These are phyloP conservation scores for Calonectria crousiana DNA, from an alignment of 2,329 filamentous ascomycete species.

Conservation along the genomic window DNA sequence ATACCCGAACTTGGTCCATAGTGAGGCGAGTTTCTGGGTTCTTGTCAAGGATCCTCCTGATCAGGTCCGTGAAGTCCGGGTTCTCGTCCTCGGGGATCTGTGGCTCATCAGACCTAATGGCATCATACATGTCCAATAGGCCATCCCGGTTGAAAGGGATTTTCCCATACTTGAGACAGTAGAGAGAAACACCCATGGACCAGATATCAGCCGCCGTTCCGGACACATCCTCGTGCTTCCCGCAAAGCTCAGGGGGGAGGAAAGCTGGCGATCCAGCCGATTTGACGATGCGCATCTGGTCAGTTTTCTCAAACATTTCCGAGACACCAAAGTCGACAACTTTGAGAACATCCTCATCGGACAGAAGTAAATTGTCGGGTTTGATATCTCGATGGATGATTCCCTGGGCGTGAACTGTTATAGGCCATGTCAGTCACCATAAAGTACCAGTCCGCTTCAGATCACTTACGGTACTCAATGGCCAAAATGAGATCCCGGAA, in stretches of 20 bases:
- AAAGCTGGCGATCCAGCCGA: constrained; percentile 96
- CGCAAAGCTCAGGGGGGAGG: constrained; percentile 91
- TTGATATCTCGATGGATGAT: constrained; percentile 98
- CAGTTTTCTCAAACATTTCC: constrained; percentile 92
- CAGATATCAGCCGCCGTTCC: constrained; percentile 95
- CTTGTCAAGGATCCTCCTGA: constrained; percentile 82
- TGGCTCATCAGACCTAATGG: constrained; percentile 80
- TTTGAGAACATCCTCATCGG: constrained; percentile 92
- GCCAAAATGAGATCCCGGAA: constrained; percentile 95
- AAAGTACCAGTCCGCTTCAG: too few relatives aligned
- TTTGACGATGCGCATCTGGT: constrained; percentile 91
- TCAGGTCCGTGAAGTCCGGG: constrained; percentile 79
- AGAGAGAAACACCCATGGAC: constrained; percentile 97
- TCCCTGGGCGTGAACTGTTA: constrained; percentile 87
- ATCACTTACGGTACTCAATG: constrained; percentile 85
- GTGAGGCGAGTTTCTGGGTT: constrained; percentile 85
- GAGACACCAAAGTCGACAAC: constrained; percentile 99
- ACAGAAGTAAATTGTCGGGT: constrained; percentile 93
- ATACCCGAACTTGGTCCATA: constrained; percentile 85
- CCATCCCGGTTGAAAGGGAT: constrained; percentile 87
- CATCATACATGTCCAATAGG: constrained; percentile 89
- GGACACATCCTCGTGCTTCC: constrained; percentile 87
- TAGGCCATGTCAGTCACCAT: background rate
- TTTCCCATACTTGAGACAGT: constrained; percentile 88
- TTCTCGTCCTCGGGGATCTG: constrained; percentile 73